Percentiles rank a stretch among this genome's conserved stretches.
These are phyloP conservation scores for Climacium dendroides DNA, from an alignment of 225 moss, liverwort and hornwort genomes.

Conservation along the genomic window DNA sequence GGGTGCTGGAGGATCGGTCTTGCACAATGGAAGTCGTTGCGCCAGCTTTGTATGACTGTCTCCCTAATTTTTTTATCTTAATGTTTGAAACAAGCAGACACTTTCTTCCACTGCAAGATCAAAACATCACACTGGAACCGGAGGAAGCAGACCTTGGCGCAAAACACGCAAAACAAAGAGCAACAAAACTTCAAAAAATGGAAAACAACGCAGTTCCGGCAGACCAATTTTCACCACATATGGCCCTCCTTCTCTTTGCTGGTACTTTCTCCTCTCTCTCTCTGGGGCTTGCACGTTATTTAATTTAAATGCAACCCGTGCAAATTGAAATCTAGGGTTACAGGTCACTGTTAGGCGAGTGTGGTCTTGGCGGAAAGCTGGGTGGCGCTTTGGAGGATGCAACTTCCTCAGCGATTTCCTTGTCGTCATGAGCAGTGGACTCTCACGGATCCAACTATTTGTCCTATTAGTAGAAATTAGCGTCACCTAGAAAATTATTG, in stretches of 20 bases:
- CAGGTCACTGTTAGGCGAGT: neutral
- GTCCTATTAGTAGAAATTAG: neutral
- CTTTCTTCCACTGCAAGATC: neutral
- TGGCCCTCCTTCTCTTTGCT: conserved; percentile 85
- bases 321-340: neutral
- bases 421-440: neutral
- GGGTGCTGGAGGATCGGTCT: conserved; percentile 21
- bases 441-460: neutral
- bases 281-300: neutral
- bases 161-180: neutral
- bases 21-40: conserved; percentile 67
- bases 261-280: conserved; percentile 15
- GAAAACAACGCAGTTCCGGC: neutral
- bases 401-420: neutral
- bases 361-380: neutral
- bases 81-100: neutral
- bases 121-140: neutral
- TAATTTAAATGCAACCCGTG: neutral
- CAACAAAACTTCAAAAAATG: neutral
- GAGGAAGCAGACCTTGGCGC: neutral
- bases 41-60: conserved; percentile 11
- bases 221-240: conserved; percentile 65
- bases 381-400: neutral
- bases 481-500: neutral
- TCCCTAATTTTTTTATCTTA: neutral